Evolutionary conservation across 1,284 basidiomycete genomes (phyloP), one percentile per base, ranked within the genome.

Genomic region (Termitomyces sp.): DNA sequence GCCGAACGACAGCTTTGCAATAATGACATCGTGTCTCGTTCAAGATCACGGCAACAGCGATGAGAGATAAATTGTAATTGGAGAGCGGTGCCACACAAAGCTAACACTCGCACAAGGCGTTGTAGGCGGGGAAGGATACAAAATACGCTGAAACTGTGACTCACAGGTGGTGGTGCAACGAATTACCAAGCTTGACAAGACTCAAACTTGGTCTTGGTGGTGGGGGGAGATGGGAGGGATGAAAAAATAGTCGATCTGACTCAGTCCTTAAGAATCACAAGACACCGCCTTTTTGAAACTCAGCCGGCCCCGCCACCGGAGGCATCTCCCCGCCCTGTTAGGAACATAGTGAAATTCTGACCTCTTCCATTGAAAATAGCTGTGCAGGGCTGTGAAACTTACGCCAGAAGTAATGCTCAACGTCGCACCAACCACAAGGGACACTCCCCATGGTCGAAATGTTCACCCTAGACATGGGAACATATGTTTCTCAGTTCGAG

Each of bases 281-380:
- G 47, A 47, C 66, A 68, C 68, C 61, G 67, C 67, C 53, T 60
- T 60, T 62, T 67, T 71, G 57, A 65, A 63, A 62, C 65, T 69
- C 70, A 53, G 62, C 61, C 64, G 62, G 61, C 52, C 53, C 64
- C 66, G 65, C 54, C 52, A 33, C 45, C 57, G 47, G 53, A 21
- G 33, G 19, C 4, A 40, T 21, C 24, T 49, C 55, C 24, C 55
- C 55, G 53, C 24, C 7, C 12, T 33, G 33, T 40, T 42, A 57
- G 56, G 58, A 52, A 44, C 56, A 31, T n/a, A 36, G 36, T 38
- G 34, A 50, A 39, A 49, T 34, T 42, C 31, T 19, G 31, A 30
- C 38, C 13, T 28, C 8, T 30, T 12, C 21, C 21, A 41, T 15
- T 49, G n/a, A 47, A 39, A 45, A 49, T 48, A 9, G 52, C 55